Base-by-base conservation (phyloP, 2,329 filamentous ascomycete species). In the Diaporthe capsici region DNA sequence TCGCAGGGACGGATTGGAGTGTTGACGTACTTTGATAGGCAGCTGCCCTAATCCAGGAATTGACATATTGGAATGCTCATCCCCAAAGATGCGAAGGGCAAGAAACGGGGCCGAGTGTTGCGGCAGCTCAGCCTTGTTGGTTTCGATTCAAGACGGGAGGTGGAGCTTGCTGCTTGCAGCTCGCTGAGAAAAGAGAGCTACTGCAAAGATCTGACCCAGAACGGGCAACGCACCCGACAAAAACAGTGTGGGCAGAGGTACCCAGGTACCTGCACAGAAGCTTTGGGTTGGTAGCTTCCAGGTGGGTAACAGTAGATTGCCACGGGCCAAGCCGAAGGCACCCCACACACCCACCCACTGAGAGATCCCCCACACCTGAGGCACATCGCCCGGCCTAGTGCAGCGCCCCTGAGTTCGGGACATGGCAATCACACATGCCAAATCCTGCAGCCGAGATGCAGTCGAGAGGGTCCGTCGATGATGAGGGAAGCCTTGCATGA, bases 41-140 rank as follows among this genome's bases (percentile, higher is more conserved):
- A 92, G 90, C 82, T 94, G 91, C 80, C 93, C 93, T 83, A 95
- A 85, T 80, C 93, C 93, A 79, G 93, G 93, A 82, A 95, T 93
- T 80, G 93, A 94, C 93, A 94, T 94, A 8, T 42, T 53, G 67
- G 53, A 44, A 63, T 44, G 57, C n/a, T 67, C 57, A 55, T 72
- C 79, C 78, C 80, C 75, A 57, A 77, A 73, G 74, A 74, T 44
- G 71, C 39, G 31, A 61, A 61, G 25, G 44, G 34, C 37, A 42
- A 37, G 49, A 71, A 68, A 51, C 39, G 20, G 71, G n/a, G 49
- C 39, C 28, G 49, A 25, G 22, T 53, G 42, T 65, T 13, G 44
- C 42, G 31, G 34, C 49, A 51, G 53, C 53, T 76, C 75, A 75
- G 75, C 75, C 72, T 76, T 75, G 39, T 70, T 65, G 65, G 22